Evolutionary conservation across 208 protist genomes (phyloP).

Genomic region (Acanthamoeba sp.): DNA sequence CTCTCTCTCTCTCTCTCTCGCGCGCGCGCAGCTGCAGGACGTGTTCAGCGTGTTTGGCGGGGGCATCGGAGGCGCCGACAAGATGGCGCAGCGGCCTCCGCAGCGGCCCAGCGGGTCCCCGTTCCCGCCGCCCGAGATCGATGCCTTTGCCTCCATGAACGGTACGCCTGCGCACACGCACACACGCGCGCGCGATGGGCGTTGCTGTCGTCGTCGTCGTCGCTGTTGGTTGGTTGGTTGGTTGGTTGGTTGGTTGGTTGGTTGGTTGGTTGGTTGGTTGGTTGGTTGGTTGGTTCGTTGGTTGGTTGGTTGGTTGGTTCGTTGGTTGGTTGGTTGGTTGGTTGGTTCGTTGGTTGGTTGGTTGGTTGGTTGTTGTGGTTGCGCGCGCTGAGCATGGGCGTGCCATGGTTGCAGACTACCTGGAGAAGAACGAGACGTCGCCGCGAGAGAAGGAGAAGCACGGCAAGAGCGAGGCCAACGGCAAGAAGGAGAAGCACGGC

Average conservation of each 20-base stretch:
- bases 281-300: no score
- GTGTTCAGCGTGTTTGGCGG: conserved; percentile 67
- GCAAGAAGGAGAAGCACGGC: neutral
- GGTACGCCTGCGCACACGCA: neutral
- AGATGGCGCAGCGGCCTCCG: neutral
- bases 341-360: no score
- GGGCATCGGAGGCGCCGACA: neutral
- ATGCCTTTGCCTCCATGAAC: conserved; percentile 15
- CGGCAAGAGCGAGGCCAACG: neutral
- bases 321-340: no score
- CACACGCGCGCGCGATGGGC: neutral
- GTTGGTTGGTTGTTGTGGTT: no score
- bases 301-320: no score
- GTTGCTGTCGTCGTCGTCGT: no score
- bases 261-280: no score
- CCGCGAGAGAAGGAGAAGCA: neutral
- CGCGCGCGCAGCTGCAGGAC: conserved; percentile 54
- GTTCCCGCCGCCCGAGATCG: conserved; percentile 8
- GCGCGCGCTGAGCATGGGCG: no score
- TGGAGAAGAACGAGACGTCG: neutral
- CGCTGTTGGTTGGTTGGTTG: no score
- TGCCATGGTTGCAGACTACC: no score
- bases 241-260: no score
- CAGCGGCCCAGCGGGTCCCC: neutral
- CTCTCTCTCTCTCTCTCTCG: neutral